These are phyloP conservation scores for Apophysomyces elegans DNA, from an alignment of 371 early-diverging fungal genomes.

Conservation along the genomic window DNA sequence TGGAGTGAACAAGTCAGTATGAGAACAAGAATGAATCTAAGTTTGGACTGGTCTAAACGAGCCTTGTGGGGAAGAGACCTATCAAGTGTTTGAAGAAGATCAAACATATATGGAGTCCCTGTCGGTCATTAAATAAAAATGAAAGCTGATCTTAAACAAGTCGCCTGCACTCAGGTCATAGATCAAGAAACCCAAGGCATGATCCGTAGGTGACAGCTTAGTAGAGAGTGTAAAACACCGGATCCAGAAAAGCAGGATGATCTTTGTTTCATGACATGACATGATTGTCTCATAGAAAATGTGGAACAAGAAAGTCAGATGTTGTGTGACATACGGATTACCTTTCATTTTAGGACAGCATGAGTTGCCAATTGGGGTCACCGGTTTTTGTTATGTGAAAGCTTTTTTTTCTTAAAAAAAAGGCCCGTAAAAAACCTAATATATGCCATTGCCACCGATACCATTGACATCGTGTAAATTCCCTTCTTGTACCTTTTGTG, in stretches of 20 bases:
- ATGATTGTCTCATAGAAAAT: neutral
- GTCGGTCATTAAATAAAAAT: too few relatives aligned
- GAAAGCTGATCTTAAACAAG: too few relatives aligned
- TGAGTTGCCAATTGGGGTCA: neutral
- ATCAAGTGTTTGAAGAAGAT: conserved; percentile 20
- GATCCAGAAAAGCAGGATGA: too few relatives aligned
- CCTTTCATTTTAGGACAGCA: conserved; percentile 1
- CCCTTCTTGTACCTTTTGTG: conserved; percentile 2
- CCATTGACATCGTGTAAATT: neutral
- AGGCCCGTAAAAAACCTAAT: neutral
- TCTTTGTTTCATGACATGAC: conserved; percentile 1
- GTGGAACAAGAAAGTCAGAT: neutral
- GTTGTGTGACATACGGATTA: neutral
- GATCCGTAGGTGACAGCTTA: too few relatives aligned
- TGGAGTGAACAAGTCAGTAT: conserved; percentile 65
- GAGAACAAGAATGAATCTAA: conserved; percentile 48
- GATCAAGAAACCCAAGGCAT: too few relatives aligned
- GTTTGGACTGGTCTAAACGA: conserved; percentile 50
- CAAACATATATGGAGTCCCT: neutral
- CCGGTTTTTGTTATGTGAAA: neutral
- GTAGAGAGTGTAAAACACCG: too few relatives aligned
- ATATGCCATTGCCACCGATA: conserved; percentile 5
- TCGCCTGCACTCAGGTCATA: too few relatives aligned
- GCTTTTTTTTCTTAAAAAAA: neutral
- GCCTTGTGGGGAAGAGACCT: conserved; percentile 51